phyloP scores from a whole-genome alignment of 768 basidiomycete genomes.

The Russula brevipes region DNA sequence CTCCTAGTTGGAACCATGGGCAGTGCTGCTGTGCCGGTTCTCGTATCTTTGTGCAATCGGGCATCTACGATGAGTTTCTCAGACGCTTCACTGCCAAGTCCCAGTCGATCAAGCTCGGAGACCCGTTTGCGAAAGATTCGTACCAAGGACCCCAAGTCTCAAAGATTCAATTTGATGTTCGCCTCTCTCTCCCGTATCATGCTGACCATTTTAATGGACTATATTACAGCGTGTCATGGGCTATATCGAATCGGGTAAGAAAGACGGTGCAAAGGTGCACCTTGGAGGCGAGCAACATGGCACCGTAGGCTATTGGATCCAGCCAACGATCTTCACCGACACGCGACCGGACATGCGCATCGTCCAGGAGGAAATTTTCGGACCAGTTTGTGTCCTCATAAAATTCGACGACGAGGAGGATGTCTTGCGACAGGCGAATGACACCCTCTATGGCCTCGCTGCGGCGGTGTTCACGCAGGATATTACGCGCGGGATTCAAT shows the following conservation, averaged over 20 bases:
- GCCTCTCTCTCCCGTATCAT: slow-evolving; percentile 26
- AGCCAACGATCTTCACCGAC: slow-evolving; percentile 61
- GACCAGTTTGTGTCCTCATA: slow-evolving; percentile 64
- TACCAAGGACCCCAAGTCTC: slow-evolving; percentile 81
- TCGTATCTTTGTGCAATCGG: slow-evolving; percentile 74
- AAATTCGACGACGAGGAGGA: slow-evolving; percentile 62
- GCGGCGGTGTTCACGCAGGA: slow-evolving; percentile 82
- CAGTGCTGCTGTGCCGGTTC: slow-evolving; percentile 80
- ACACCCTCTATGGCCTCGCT: slow-evolving; percentile 82
- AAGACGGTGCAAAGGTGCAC: slow-evolving; percentile 54
- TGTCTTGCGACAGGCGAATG: slow-evolving; percentile 72
- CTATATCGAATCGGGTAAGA: slow-evolving; percentile 57
- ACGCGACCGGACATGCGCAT: slow-evolving; percentile 52
- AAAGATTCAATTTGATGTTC: slow-evolving; percentile 64
- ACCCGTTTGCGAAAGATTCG: slow-evolving; percentile 56
- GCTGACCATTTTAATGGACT: not conserved
- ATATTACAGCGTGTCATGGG: slow-evolving; percentile 47
- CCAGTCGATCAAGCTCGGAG: slow-evolving; percentile 55
- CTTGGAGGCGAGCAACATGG: slow-evolving; percentile 51
- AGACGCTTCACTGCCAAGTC: slow-evolving; percentile 51
- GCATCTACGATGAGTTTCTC: slow-evolving; percentile 76
- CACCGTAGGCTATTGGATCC: slow-evolving; percentile 54
- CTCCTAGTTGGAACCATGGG: slow-evolving; percentile 59
- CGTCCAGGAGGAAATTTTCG: slow-evolving; percentile 57
- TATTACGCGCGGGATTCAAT: slow-evolving; percentile 64